Evolutionary conservation across 257 asterid species (phyloP).

Genomic region (Solanum pennellii): DNA sequence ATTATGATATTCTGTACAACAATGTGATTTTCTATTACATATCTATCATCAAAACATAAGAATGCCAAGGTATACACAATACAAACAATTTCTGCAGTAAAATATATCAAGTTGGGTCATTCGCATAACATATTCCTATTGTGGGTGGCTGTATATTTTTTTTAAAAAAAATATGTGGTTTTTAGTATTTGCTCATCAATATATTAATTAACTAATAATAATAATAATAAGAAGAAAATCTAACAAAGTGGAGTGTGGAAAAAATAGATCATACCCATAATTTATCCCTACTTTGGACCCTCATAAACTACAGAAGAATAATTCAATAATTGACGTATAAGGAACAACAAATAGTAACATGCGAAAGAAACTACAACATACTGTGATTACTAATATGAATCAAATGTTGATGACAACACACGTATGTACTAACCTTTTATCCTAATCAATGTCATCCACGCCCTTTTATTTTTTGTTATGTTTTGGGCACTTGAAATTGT

Average conservation of each 20-base stretch:
- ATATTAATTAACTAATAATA: not conserved
- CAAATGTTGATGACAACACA: no score
- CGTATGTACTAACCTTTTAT: no score
- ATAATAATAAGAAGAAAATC: not conserved
- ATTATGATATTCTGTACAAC: not conserved
- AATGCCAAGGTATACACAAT: not conserved
- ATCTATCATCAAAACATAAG: not conserved
- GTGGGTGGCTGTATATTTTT: not conserved
- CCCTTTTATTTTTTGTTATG: not conserved
- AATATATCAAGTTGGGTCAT: not conserved
- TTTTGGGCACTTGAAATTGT: not conserved
- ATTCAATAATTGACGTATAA: no score
- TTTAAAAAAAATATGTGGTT: not conserved
- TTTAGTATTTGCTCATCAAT: not conserved
- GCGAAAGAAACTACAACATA: not conserved
- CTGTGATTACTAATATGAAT: not conserved
- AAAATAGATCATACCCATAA: no score
- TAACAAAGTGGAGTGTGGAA: not conserved
- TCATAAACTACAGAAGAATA: accelerated
- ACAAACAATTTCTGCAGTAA: not conserved
- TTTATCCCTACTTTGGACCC: not conserved
- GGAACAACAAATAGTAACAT: not conserved
- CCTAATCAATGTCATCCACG: not conserved
- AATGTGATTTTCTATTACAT: not conserved
- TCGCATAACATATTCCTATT: not conserved